Evolutionary conservation across 164 flowering plant genomes (phyloP), one percentile per base, ranked within the genome.

Genomic region (Berberis vulgaris): DNA sequence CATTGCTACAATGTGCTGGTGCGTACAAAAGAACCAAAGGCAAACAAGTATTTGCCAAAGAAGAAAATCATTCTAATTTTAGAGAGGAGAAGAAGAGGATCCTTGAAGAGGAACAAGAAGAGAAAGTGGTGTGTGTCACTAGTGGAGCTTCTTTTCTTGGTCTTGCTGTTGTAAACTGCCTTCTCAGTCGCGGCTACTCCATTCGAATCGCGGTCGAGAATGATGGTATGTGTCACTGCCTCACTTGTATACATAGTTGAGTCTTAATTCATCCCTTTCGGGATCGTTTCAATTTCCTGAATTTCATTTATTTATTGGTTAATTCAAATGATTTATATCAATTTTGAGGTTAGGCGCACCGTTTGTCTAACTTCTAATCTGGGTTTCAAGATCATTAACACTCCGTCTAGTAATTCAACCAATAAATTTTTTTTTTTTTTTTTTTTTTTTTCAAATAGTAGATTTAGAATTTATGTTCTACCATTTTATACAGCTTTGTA

Each of bases 101-200:
- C 7, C 54, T 57, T 5, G 65, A 46, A 41, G 42, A 60, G 3
- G 67, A 56, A 13, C 67, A 71, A 1, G 60, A 52, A 8, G 82
- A 78, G 49, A 81, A 74, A 70, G n/a, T 77, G 60, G 91, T 90
- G 6, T 86, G 94, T 41, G 90, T 90, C 38, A 90, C 97, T 39
- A 86, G 94, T 65, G 95, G 95, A 13, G 73, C 80, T 13, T 86
- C 97, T 1, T 86, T 69, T 71, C 53, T 87, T 11, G 92, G 95
- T n/a, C 74, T 81, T 3, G 89, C 92, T 55, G 54, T 90, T 45
- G 87, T 84, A 6, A 73, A 81, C 54, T 74, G 60, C 12, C 88
- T 90, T 49, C 54, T 90, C 40, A 53, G 57, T 52, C 77, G 77
- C 2, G 89, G 97, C 3, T 90, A 84, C 72, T 77, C 80, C 11